phyloP scores from a whole-genome alignment of 805 yeast genomes.

The Yamadazyma paraphyllophila region DNA sequence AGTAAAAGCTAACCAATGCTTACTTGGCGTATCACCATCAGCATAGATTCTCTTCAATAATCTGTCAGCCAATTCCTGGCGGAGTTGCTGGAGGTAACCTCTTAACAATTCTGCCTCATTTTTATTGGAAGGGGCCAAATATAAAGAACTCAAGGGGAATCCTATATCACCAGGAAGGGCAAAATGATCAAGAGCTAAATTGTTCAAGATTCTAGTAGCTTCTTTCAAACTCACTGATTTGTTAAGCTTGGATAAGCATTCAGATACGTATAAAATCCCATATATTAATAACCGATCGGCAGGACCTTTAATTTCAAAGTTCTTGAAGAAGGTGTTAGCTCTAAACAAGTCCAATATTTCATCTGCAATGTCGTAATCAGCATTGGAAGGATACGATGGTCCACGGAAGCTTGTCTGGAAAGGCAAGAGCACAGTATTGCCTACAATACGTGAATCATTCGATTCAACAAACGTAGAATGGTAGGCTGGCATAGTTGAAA shows the following conservation, averaged over 20 bases:
- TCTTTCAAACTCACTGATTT: slow-evolving; percentile 51
- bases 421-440: slow-evolving; percentile 83
- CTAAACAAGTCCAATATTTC: slow-evolving; percentile 89
- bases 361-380: slow-evolving; percentile 84
- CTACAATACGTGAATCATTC: slow-evolving; percentile 58
- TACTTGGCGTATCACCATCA: slow-evolving; percentile 62
- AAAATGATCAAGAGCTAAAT: slow-evolving; percentile 83
- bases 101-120: slow-evolving; percentile 77
- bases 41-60: slow-evolving; percentile 70
- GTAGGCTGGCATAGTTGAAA: slow-evolving; percentile 55
- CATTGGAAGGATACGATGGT: slow-evolving; percentile 77
- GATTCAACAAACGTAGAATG: slow-evolving; percentile 78
- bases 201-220: slow-evolving; percentile 69
- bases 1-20: slow-evolving; percentile 94
- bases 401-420: slow-evolving; percentile 83
- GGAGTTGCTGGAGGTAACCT: slow-evolving; percentile 82
- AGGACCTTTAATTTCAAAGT: slow-evolving; percentile 94
- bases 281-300: slow-evolving; percentile 91
- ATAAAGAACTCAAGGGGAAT: slow-evolving; percentile 84
- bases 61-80: slow-evolving; percentile 88
- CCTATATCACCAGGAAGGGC: slow-evolving; percentile 93
- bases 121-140: slow-evolving; percentile 69
- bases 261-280: slow-evolving; percentile 87
- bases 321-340: slow-evolving; percentile 94
- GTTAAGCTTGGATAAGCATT: slow-evolving; percentile 68